These are phyloP conservation scores for Hippophae rhamnoides DNA, from an alignment of 306 rosid genomes.

Conservation along the genomic window DNA sequence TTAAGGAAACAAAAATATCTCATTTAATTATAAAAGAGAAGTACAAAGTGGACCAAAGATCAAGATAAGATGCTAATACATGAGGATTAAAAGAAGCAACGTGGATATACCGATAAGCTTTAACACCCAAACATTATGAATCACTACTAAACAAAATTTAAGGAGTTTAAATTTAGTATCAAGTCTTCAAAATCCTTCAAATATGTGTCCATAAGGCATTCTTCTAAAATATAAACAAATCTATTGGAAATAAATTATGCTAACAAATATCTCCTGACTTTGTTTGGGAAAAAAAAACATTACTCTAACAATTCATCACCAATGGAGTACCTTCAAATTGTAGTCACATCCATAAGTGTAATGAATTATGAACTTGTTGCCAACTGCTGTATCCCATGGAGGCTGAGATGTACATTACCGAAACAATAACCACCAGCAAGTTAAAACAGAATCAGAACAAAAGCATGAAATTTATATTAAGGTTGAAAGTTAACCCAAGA, in stretches of 20 bases:
- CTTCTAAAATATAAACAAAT: constrained; percentile 1
- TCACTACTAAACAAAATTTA: no score
- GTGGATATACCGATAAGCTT: no score
- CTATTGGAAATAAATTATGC: not conserved
- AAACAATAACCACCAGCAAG: constrained; percentile 21
- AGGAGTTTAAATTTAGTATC: no score
- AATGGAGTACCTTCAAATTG: constrained; percentile 59
- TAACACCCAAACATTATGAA: no score
- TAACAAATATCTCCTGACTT: not conserved
- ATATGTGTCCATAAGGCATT: no score
- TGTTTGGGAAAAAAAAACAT: constrained; percentile 2
- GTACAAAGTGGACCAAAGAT: no score
- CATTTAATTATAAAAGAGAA: no score
- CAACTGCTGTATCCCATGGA: constrained; percentile 81
- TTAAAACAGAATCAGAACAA: constrained; percentile 2
- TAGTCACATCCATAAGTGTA: constrained; percentile 96
- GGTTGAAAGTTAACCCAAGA: no score
- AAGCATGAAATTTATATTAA: not conserved
- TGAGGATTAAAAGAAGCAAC: no score
- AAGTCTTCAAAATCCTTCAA: no score
- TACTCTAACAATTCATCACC: constrained; percentile 3
- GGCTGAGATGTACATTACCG: constrained; percentile 44
- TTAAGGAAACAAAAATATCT: no score
- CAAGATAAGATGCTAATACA: no score
- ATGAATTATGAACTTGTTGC: constrained; percentile 70